Base-by-base conservation (phyloP, 2,329 filamentous ascomycete genomes). In the Exserohilum rostratum region DNA sequence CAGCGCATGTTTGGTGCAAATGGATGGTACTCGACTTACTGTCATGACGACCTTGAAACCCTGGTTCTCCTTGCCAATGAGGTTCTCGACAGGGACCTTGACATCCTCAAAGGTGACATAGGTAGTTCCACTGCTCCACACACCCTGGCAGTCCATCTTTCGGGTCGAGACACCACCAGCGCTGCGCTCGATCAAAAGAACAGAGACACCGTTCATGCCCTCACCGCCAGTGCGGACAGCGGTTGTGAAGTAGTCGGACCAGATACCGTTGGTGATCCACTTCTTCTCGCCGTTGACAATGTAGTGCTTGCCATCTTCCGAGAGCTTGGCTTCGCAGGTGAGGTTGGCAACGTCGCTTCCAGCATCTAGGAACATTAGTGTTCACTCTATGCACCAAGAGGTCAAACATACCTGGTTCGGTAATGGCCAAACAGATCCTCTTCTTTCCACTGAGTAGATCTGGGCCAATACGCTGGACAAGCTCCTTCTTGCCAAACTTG, bases 221-320 rank as follows among this genome's bases (percentile, higher is more conserved):
- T 85, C 81, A 30, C 87, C 89, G 61, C 90, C 92, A 6, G 95
- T 60, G 25, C 57, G 57, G n/a, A 60, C 57, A 29, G 57, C 57
- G 12, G 91, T 96, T 50, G 95, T 98, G 82, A 98, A 98, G 82
- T 98, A 99, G 77, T 99, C 95, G 59, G 83, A 86, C 91, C 92
- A 97, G 70, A 97, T 86, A 71, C 95, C 95, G 79, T 99, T 99
- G 70, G 93, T 98, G 77, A 98, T 98, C 93, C 95, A 98, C 81
- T 99, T 99, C 89, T 99, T 98, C 86, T 97, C 93, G 50, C 95
- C 95, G 72, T 98, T 99, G 78, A 99, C 95, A 66, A 98, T 98
- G 79, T 96, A 99, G 80, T 98, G 91, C 83, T 98, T 98, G 71
- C 95, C 95, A 69, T 99, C 95, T 67, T 95, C 90, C 60, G 85